Evolutionary conservation across 2,329 filamentous ascomycete species (phyloP), one percentile per base, ranked within the genome.

Genomic region (Aspergillus intermedius): DNA sequence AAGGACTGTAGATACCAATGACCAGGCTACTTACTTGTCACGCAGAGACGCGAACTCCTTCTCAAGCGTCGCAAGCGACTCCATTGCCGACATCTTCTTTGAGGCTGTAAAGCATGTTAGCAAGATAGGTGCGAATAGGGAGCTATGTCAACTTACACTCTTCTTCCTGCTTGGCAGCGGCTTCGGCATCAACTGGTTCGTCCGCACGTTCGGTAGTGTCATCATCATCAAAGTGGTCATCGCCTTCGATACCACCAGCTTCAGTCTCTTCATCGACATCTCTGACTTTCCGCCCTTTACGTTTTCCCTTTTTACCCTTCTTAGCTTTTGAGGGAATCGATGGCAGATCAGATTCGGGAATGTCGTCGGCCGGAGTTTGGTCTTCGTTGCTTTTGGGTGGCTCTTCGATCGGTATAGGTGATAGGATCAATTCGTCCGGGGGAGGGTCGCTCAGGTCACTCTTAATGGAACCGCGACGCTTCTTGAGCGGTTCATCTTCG

Each of bases 31-130:
- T 65, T 65, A 76, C 74, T 73, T 75, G 57, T 78, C 90, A 60
- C 90, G 82, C 62, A 97, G 88, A 15, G 86, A 80, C 50, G 85
- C 82, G 71, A 98, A 98, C 63, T 93, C 88, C 66, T 86, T 86
- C 65, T 97, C 91, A 40, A 98, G 86, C 15, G 81, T 80, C 15
- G 82, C 78, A 59, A 96, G 79, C 56, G 89, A 83, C 48, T 90
- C 87, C 63, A 91, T 84, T 0, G 91, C 91, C 30, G 81, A 80
- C 62, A 83, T 84, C 71, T 91, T 93, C 63, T 83, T 84, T 60
- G 87, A 81, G 55, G 87, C 88, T 91, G 60, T 52, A 50, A 7
- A 35, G 15, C n/a, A n/a, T 8, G 39, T 57, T 17, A 53, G 50
- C 30, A 49, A 17, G 3, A 42, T 22, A 25, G 9, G 23, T 19